Base-by-base conservation (phyloP, 176 grass and related monocot species). In the Oryza coarctata region DNA sequence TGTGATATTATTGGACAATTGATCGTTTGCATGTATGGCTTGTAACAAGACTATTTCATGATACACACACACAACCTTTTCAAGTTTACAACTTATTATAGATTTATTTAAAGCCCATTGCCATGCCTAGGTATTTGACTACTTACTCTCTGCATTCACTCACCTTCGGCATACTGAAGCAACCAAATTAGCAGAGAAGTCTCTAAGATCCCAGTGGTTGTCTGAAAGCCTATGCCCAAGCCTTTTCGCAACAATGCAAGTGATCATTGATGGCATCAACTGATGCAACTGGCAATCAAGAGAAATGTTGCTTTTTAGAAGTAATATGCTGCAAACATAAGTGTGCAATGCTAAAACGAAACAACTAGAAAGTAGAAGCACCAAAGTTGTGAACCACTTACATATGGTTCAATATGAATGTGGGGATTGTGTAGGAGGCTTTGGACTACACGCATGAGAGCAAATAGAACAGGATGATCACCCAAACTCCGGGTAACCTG, bases 341-440 rank as follows among this genome's bases (percentile, higher is more conserved):
- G 27, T 47, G 10, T 17, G 34, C 3, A 33, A 75, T 57, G 12
- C 5, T 70, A 55, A 31, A 83, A 52, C 6, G 2, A 20, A 74
- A 84, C 45, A 20, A 34, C 61, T 65, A 14, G 0, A 28, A 84
- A 10, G 2, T 9, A 15, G 11, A 81, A 67, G 7, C 29, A 76
- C 74, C 62, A 65, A 77, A 85, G 33, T 60, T 60, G 55, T 30
- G 3, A 86, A 68, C 20, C 68, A 90, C 90, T 93, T 90, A 95
- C 96, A 93, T 98, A 95, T 85, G 96, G 96, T 82, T 98, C 96
- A 63, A 98, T 88, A 79, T 95, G 96, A 88, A 95, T 89, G 35
- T 98, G 96, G 44, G 92, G 96, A 85, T 98, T 98, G 63, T 65
- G 89, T 70, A 98, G 86, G 86, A 98, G 90, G 77, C 96, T 98